A percentile compares a stretch with the other conserved stretches of the same genome.
Evolutionary conservation across 352 stramenopile genomes (phyloP).

Genomic region (Phytophthora cryptogea): DNA sequence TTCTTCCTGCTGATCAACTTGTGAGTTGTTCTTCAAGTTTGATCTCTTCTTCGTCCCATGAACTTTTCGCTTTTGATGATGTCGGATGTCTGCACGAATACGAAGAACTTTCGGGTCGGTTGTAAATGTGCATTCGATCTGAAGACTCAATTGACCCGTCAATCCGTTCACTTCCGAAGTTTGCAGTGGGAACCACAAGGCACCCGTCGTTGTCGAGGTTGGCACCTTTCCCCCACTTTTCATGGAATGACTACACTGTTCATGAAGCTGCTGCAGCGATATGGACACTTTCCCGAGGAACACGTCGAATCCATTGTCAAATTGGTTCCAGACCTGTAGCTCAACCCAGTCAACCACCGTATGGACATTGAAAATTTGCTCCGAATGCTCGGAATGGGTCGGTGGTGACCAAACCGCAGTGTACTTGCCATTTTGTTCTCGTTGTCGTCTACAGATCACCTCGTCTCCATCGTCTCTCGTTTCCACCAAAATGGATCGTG

Average conservation of each 20-base stretch:
- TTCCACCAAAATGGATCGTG: constrained; percentile 24
- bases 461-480: constrained; percentile 12
- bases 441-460: constrained; percentile 20
- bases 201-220: constrained; percentile 14
- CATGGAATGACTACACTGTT: constrained; percentile 6
- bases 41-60: neutral
- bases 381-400: neutral
- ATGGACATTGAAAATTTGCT: constrained; percentile 36
- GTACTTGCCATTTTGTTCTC: constrained; percentile 42
- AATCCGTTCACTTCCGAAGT: constrained; percentile 18
- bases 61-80: constrained; percentile 4
- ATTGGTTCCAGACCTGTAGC: constrained; percentile 70
- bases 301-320: constrained; percentile 56
- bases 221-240: neutral
- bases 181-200: constrained; percentile 51
- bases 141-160: constrained; percentile 34
- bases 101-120: constrained; percentile 30
- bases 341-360: constrained; percentile 48
- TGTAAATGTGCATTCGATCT: constrained; percentile 44
- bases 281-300: constrained; percentile 52
- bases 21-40: neutral
- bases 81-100: constrained; percentile 26
- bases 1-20: neutral
- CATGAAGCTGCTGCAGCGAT: constrained; percentile 36
- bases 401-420: constrained; percentile 41